Evolutionary conservation across 768 basidiomycete species (phyloP), one percentile per base, ranked within the genome.

Genomic region (Serendipita indica): DNA sequence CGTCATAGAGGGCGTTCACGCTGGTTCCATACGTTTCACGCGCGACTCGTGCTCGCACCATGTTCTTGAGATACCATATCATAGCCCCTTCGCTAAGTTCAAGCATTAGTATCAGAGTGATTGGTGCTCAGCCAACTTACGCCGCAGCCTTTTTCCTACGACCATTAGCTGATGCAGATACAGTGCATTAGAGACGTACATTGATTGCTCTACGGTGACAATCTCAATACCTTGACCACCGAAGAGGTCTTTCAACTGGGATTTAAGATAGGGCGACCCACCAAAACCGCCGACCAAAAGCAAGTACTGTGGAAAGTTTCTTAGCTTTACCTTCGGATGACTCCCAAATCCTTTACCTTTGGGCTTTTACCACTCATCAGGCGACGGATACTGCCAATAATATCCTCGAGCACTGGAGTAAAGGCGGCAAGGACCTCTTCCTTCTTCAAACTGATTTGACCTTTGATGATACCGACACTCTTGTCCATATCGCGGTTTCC

Each of bases 11-110:
- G 30, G 16, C 49, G 22, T 22, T 22, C 3, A 30, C 14, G 3
- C n/a, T 3, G 22, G 30, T 32, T 3, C 20, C 20, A 18, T 27
- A 16, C 4, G 30, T 30, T 25, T 16, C 49, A 3, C 20, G 7
- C 4, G 49, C 7, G n/a, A 54, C 16, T 10, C 20, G 58, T 32
- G 22, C 58, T n/a, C 7, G 33, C 34, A 59, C 39, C 5, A 33
- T 43, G n/a, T 59, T 37, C 20, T 41, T 43, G 14, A 59, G 20
- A 32, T 32, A 32, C 58, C 58, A 59, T 3, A 45, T 39, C 13
- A 28, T 45, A 16, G 58, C 58, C 18, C 58, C 58, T 27, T 45
- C 58, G 6, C 49, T 54, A 43, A n/a, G 27, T 7, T 6, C 16
- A 5, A n/a, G 18, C 41, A 43, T 43, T 43, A 18, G 41, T 7